Evolutionary conservation across 495 filamentous ascomycete species (phyloP), one percentile per base, ranked within the genome.

Genomic region (Hypoxylon subgilvum): DNA sequence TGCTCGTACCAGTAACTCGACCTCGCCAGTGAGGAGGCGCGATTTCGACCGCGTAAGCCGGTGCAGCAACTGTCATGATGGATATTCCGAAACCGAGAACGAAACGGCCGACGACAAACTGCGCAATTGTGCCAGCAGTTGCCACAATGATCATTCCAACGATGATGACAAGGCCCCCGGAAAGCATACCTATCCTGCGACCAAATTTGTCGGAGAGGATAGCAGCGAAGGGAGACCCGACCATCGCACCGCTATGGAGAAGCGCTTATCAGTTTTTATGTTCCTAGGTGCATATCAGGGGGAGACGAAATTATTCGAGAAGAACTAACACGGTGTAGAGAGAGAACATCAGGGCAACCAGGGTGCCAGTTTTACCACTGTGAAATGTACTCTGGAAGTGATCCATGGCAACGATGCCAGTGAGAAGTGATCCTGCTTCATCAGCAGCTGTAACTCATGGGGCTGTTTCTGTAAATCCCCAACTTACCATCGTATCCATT

Each of bases 121-220:
- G 77, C 0, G 74, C 31, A n/a, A 73, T 57, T 1, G 63, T 53
- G 25, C 23, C 48, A 16, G 76, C 55, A 5, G 72, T 75, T 12
- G 76, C 47, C 22, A 75, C 66, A 43, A 80, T 71, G 28, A 76
- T 68, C 63, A 76, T 82, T 35, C 79, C 79, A 27, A 75, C 5
- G 32, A 84, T 79, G 22, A 86, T 82, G 27, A 85, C 55, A 6
- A 77, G 3, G 42, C 72, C 78, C 3, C 82, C 82, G 18, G 72
- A 65, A 58, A 80, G 81, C 72, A 79, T 80, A 39, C 68, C 69
- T 31, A 67, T 69, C 31, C 65, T 63, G 35, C 79, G 72, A 6
- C 79, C 79, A 31, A 63, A 69, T 12, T 49, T 69, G 52, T 82
- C 79, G 8, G 77, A 74, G 45, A 79, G 41, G 19, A 75, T 67